Conservation (phyloP, 2,329 filamentous ascomycete genomes). For the Trichophaea hybrida region DNA sequence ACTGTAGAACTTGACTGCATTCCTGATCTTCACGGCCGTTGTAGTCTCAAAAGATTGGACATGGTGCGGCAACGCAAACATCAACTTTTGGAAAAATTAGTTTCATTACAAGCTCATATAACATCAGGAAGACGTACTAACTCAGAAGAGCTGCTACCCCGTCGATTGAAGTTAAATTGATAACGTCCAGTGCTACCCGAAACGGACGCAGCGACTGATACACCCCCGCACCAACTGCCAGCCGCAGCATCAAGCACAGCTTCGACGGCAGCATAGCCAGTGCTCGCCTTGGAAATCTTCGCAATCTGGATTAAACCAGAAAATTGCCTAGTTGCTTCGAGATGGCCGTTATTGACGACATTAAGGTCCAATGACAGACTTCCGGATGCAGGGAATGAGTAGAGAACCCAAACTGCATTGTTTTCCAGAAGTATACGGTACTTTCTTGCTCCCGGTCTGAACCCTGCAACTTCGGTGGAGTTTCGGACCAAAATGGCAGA, state of each 20-base stretch:
- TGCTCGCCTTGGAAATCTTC: constrained; percentile 45
- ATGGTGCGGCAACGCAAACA: constrained; percentile 83
- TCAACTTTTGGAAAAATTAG: constrained; percentile 30
- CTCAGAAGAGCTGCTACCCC: constrained; percentile 44
- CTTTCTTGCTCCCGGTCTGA: constrained; percentile 41
- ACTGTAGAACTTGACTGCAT: constrained; percentile 51
- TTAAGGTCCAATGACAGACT: constrained; percentile 48
- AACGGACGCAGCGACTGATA: constrained; percentile 49
- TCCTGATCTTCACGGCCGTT: constrained; percentile 36
- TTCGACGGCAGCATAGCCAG: constrained; percentile 42
- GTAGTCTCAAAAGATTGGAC: constrained; percentile 53
- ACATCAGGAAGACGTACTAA: constrained; percentile 37
- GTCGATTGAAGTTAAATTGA: constrained; percentile 54
- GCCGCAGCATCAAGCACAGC: constrained; percentile 57
- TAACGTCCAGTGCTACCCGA: constrained; percentile 49
- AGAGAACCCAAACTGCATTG: constrained; percentile 65
- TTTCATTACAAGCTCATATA: background rate
- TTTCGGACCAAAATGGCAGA: constrained; percentile 59
- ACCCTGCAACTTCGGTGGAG: constrained; percentile 32
- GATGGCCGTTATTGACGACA: constrained; percentile 47
- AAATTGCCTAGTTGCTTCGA: constrained; percentile 55
- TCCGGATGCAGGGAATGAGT: constrained; percentile 44
- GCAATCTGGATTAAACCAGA: constrained; percentile 67
- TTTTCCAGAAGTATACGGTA: constrained; percentile 64
- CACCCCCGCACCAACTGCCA: constrained; percentile 56